Base-by-base conservation (phyloP, 768 basidiomycete genomes). In the Macrolepiota dolichaula region DNA sequence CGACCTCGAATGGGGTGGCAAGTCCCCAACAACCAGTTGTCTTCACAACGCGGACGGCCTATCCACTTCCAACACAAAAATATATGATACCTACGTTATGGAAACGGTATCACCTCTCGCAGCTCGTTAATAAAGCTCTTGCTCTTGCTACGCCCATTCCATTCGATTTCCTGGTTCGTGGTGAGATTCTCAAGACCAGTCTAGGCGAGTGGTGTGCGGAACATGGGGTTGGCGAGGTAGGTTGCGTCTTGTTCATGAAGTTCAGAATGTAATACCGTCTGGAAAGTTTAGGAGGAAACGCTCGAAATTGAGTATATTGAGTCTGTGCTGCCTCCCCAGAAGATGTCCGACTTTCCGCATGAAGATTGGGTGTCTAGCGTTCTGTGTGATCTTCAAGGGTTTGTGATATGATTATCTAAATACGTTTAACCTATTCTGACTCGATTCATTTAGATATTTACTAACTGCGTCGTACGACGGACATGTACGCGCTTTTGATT, bases 31-130 rank as follows among this genome's bases (percentile, higher is more conserved):
- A 84, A 53, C 84, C 89, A 0, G 85, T 87, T 37, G 72, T 94
- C 2, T 88, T 92, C 68, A 88, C 85, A 17, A 94, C 92, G 0
- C 80, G 87, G 57, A 85, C 88, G 0, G 75, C 76, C 1, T 92
- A 94, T 72, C 80, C 85, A 11, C 83, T 96, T 12, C 94, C 91
- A 0, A 81, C 87, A 1, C 92, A 95, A 72, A 94, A 93, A 69
- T 98, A 94, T 71, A 87, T 97, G 85, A 88, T 98, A 15, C 96
- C 97, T 1, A 79, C 87, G 0, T 77, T 84, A 72, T 98, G 95
- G 95, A 85, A 83, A 60, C 87, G 96, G n/a, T 98, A 91, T 73
- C 96, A 98, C 68, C 88, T 99, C 35, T 98, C 96, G 1, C 94
- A 98, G 63, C 88, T 98, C 46, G 87, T 99, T 61, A 99, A 99